Percentiles rank a stretch among this genome's conserved stretches.
These are phyloP conservation scores for Aphanoascus verrucosus DNA, from an alignment of 2,329 filamentous ascomycete species.

Conservation along the genomic window DNA sequence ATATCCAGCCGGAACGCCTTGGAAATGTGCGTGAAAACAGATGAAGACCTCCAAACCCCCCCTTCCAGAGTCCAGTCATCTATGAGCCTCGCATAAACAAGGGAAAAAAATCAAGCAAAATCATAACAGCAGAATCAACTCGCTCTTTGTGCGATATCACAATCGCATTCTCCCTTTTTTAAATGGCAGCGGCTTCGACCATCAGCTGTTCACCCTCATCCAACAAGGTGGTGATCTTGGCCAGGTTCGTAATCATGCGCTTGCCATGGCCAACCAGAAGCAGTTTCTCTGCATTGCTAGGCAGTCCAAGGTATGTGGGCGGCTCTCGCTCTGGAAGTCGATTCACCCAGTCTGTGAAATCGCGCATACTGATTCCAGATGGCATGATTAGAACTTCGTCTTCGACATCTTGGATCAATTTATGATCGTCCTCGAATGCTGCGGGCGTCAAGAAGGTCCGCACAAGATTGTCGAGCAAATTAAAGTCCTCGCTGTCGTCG, in stretches of 20 bases:
- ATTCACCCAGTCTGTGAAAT: constrained; percentile 88
- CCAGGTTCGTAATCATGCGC: constrained; percentile 72
- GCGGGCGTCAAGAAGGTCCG: constrained; percentile 67
- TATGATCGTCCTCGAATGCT: constrained; percentile 87
- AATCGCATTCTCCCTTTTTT: neutral
- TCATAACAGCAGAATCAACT: neutral
- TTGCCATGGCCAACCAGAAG: constrained; percentile 77
- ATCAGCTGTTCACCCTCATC: constrained; percentile 91
- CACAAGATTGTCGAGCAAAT: constrained; percentile 62
- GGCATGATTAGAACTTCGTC: constrained; percentile 61
- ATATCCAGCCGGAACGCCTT: neutral
- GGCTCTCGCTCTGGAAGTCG: constrained; percentile 88
- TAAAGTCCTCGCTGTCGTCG: constrained; percentile 78
- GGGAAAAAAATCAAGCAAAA: neutral
- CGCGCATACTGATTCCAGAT: constrained; percentile 65
- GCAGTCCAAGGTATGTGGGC: constrained; percentile 85
- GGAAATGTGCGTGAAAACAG: constrained; percentile 1
- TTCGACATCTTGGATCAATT: constrained; percentile 61
- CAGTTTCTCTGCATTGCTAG: constrained; percentile 92
- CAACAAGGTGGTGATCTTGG: constrained; percentile 72
- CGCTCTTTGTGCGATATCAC: neutral
- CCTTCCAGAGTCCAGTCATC: neutral
- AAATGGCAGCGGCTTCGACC: constrained; percentile 44
- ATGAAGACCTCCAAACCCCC: neutral
- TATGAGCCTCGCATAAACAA: neutral